Evolutionary conservation across 176 grass and related monocot genomes (phyloP), one percentile per base, ranked within the genome.

Genomic region (Avena sativa): DNA sequence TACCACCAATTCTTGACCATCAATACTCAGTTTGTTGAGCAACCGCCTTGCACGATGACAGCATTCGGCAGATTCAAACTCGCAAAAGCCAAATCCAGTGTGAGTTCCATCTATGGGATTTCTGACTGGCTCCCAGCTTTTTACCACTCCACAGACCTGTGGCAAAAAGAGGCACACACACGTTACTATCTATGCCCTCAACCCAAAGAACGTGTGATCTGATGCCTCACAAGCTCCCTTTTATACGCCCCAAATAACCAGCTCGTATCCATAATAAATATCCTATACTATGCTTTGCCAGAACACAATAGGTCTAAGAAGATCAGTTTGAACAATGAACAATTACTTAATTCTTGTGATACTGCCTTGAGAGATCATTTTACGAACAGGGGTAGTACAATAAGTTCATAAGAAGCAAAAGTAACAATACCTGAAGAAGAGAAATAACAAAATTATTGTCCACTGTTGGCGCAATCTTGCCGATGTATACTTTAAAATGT

Each of bases 1-100:
- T 93, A 97, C 95, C 92, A 97, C 89, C 73, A 97, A 60, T 86
- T 94, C 95, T 87, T 93, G 95, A 5, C 95, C 90, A 88, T 97
- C 92, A 76, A 97, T 81, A 86, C 90, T 93, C 87, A 97, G 73
- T 86, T 94, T 97, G 69, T 83, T 89, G 47, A 97, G 91, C 82
- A 97, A 89, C 20, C 95, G 84, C 83, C 87, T 81, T 48, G 95
- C 93, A 79, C 92, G 73, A 81, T 93, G 90, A 76, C 94, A 84
- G 59, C 91, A 87, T 88, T 97, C 95, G 21, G 95, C 92, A 91
- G 90, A 85, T 89, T 94, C 95, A 84, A 97, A 97, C 89, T 93
- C 95, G 51, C 92, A 97, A 93, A 94, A 97, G 9, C 87, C 95
- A 91, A 97, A 97, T 81, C 91, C 91, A 87, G 85, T 52, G 26